phyloP scores from a whole-genome alignment of 768 basidiomycete genomes.

The Agrocybe praecox region DNA sequence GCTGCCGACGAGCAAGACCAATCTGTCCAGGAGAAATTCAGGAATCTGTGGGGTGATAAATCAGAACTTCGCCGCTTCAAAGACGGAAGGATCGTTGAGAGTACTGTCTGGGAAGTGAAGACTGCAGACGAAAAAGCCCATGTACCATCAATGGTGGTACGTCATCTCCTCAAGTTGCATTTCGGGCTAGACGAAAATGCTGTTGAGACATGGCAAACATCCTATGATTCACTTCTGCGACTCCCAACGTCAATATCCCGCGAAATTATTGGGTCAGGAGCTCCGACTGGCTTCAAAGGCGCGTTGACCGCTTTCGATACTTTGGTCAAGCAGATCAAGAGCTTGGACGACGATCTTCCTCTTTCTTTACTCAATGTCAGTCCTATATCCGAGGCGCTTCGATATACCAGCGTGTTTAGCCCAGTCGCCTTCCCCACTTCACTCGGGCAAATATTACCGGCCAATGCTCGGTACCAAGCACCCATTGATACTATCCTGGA shows the following conservation, averaged over 20 bases:
- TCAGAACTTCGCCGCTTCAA: constrained; percentile 94
- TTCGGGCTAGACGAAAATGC: constrained; percentile 62
- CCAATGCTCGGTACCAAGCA: constrained; percentile 65
- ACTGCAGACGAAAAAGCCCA: constrained; percentile 78
- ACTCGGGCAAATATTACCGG: constrained; percentile 51
- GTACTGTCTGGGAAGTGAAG: constrained; percentile 94
- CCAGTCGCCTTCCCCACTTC: constrained; percentile 71
- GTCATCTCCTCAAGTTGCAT: constrained; percentile 75
- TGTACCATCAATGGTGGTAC: constrained; percentile 75
- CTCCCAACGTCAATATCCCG: constrained; percentile 58
- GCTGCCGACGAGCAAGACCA: constrained; percentile 63
- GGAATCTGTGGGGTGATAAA: constrained; percentile 88
- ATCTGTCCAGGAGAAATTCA: constrained; percentile 60
- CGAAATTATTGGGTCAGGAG: constrained; percentile 40
- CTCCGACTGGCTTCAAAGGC: constrained; percentile 64
- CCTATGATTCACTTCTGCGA: constrained; percentile 59
- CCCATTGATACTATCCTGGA: constrained; percentile 79
- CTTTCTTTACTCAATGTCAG: constrained; percentile 77
- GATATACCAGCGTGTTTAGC: constrained; percentile 84
- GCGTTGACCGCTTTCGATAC: constrained; percentile 80
- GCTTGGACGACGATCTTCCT: constrained; percentile 71
- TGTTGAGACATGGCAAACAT: constrained; percentile 59
- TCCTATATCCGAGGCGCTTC: constrained; percentile 70
- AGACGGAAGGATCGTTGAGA: constrained; percentile 90
- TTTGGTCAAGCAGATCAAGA: constrained; percentile 76